A percentile compares a stretch with the other conserved stretches of the same genome.
Evolutionary conservation across 441 rosid genomes (phyloP).

Genomic region (Melastoma candidum): DNA sequence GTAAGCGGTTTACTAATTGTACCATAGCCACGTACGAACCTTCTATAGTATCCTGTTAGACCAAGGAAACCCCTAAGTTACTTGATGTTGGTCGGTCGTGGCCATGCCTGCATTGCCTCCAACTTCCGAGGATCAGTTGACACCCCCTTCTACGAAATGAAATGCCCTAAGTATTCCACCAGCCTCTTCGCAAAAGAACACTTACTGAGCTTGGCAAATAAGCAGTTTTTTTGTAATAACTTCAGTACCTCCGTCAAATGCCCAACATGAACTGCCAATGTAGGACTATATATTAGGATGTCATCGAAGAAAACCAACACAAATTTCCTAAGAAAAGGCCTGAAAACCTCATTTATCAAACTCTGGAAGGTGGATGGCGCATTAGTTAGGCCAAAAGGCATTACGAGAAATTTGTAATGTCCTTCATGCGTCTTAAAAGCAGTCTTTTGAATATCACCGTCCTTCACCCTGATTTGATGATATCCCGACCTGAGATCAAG

Average conservation of each 20-base stretch:
- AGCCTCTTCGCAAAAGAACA: neutral
- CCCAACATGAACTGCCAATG: neutral
- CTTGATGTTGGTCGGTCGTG: neutral
- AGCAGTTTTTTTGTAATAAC: neutral
- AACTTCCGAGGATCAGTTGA: conserved; percentile 2
- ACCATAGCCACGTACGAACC: conserved; percentile 1
- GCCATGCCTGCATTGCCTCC: conserved; percentile 3
- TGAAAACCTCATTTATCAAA: conserved; percentile 1
- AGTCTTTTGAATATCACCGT: no score
- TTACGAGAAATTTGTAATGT: no score
- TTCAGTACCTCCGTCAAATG: neutral
- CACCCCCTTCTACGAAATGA: conserved; percentile 1
- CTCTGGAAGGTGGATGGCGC: conserved; percentile 4
- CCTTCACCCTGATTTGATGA: no score
- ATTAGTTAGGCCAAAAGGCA: neutral
- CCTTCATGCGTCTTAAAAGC: neutral
- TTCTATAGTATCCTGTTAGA: neutral
- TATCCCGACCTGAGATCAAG: no score
- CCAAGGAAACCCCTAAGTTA: conserved; percentile 1
- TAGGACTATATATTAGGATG: neutral
- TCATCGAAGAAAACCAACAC: neutral
- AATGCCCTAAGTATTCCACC: conserved; percentile 11
- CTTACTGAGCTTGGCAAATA: neutral
- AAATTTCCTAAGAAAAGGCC: neutral
- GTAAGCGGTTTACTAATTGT: neutral